These are phyloP conservation scores for Ilex asprella DNA, from an alignment of 257 asterid species.

Conservation along the genomic window DNA sequence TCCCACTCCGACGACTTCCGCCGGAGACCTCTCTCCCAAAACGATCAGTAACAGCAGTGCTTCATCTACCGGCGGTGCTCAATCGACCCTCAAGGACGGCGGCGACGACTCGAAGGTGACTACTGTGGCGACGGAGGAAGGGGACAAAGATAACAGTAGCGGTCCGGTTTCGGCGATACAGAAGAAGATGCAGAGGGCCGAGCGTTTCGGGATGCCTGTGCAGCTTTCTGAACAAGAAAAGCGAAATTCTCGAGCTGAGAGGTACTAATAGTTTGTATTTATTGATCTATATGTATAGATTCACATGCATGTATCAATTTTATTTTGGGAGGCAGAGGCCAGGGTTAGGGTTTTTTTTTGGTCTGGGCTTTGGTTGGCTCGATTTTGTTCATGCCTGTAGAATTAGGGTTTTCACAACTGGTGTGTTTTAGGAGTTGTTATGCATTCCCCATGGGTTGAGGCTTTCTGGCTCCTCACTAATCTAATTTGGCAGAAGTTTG, in stretches of 20 bases:
- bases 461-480: no score
- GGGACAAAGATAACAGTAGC: slow-evolving; percentile 21
- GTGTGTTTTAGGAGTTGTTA: no score
- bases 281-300: background rate
- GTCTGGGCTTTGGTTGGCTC: no score
- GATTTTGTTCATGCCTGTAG: no score
- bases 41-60: slow-evolving; percentile 12
- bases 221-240: slow-evolving; percentile 77
- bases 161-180: slow-evolving; percentile 45
- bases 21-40: slow-evolving; percentile 19
- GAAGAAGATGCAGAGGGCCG: slow-evolving; percentile 91
- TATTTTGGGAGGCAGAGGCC: slow-evolving; percentile 6
- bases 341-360: slow-evolving; percentile 13
- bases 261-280: slow-evolving; percentile 27
- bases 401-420: no score
- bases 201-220: slow-evolving; percentile 82
- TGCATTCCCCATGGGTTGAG: no score
- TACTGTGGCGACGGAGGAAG: slow-evolving; percentile 14
- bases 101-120: slow-evolving; percentile 31
- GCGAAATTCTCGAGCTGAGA: slow-evolving; percentile 84
- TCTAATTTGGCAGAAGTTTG: no score
- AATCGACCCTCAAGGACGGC: no score
- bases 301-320: background rate
- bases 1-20: slow-evolving; percentile 22
- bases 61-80: slow-evolving; percentile 23